A percentile compares a stretch with the other conserved stretches of the same genome.
phyloP scores from a whole-genome alignment of 129 eudicot species.

The Erigeron canadensis region DNA sequence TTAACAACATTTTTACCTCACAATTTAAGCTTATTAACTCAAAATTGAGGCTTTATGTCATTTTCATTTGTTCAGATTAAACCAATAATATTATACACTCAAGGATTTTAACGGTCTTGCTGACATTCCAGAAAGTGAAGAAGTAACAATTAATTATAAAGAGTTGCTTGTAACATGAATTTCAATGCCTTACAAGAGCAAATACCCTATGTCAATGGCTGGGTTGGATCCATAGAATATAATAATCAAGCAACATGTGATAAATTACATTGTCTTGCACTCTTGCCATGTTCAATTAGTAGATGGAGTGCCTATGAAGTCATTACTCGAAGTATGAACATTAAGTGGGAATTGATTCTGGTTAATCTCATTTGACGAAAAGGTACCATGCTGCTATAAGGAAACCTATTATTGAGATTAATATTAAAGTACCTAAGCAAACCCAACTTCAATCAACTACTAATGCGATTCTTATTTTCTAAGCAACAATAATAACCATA shows the following conservation, averaged over 20 bases:
- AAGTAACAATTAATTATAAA: neutral
- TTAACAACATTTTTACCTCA: neutral
- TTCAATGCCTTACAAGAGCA: conserved; percentile 11
- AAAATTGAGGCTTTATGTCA: neutral
- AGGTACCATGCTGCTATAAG: neutral
- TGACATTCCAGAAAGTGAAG: neutral
- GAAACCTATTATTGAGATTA: neutral
- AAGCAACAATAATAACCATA: neutral
- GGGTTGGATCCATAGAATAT: neutral
- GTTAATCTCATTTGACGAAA: neutral
- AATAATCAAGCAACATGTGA: conserved; percentile 2
- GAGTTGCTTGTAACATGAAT: neutral
- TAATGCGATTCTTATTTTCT: neutral
- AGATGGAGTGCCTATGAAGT: neutral
- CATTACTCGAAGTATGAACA: neutral
- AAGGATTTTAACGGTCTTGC: neutral
- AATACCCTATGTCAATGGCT: neutral
- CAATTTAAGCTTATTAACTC: neutral
- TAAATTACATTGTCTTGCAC: neutral
- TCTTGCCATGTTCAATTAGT: neutral
- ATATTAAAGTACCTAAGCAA: neutral
- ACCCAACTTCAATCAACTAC: neutral
- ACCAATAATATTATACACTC: neutral
- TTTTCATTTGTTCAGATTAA: neutral
- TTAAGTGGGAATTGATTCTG: neutral